These are phyloP conservation scores for Kodamaea laetipori DNA, from an alignment of 805 yeast species.

Conservation along the genomic window DNA sequence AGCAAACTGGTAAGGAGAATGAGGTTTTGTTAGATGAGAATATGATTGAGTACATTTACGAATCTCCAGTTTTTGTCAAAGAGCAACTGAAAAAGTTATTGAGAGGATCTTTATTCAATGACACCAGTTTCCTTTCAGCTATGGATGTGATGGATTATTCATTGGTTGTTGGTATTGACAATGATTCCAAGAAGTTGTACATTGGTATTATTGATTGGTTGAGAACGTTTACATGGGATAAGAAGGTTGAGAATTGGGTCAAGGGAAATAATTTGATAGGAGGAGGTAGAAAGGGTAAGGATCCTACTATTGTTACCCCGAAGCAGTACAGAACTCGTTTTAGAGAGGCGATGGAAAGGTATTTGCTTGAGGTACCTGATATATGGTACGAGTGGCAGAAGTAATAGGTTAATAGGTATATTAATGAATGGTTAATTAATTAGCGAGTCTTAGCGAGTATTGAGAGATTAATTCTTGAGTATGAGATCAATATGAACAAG, in stretches of 20 bases:
- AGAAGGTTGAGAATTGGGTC: conserved; percentile 97
- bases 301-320: conserved; percentile 97
- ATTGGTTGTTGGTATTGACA: conserved; percentile 88
- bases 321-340: conserved; percentile 92
- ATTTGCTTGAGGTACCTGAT: conserved; percentile 92
- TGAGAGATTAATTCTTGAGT: too few relatives aligned
- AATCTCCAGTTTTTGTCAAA: conserved; percentile 89
- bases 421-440: too few relatives aligned
- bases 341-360: conserved; percentile 96
- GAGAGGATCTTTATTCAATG: conserved; percentile 91
- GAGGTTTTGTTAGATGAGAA: conserved; percentile 95
- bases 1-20: conserved; percentile 92
- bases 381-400: conserved; percentile 46
- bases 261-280: conserved; percentile 86
- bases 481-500: too few relatives aligned
- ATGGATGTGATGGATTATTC: conserved; percentile 99
- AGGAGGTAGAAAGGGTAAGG: conserved; percentile 81
- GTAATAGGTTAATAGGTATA: too few relatives aligned
- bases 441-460: too few relatives aligned
- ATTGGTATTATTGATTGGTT: conserved; percentile 95
- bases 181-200: conserved; percentile 62
- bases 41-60: conserved; percentile 97
- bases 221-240: conserved; percentile 98
- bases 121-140: conserved; percentile 87
- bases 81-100: conserved; percentile 87